Conservation (phyloP, 176 grass and related monocot species). For the Rhynchospora breviuscula region DNA sequence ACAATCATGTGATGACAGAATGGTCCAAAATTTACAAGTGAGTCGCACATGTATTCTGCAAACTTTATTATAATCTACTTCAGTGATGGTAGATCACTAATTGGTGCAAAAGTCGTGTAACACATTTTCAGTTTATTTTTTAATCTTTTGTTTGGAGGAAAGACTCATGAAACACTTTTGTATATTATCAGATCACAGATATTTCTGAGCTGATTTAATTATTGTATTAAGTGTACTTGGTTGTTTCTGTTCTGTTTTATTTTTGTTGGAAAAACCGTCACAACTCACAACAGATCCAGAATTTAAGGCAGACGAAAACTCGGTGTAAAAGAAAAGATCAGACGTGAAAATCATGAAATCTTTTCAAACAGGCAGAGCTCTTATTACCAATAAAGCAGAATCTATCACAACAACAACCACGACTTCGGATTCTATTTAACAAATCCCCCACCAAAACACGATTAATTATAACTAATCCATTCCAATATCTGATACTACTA, state of each 20-base stretch:
- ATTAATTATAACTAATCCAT: conserved; percentile 9
- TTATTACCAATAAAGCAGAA: conserved; percentile 20
- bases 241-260: not conserved
- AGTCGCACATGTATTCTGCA: not conserved
- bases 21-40: too few species aligned
- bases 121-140: not conserved
- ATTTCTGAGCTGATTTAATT: not conserved
- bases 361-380: not conserved
- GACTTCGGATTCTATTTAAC: conserved; percentile 3
- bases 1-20: too few species aligned
- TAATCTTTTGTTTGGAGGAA: not conserved
- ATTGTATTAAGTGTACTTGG: not conserved
- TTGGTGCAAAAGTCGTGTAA: not conserved
- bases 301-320: not conserved
- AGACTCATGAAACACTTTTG: not conserved
- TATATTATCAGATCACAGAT: not conserved
- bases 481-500: conserved; percentile 18
- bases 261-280: not conserved
- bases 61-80: not conserved
- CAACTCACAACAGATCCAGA: not conserved
- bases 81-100: not conserved
- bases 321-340: not conserved
- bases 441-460: not conserved
- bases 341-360: not conserved
- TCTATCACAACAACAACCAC: conserved; percentile 3